Conservation (phyloP, 73 alveolate species). For the Tetrahymena thermophila region DNA sequence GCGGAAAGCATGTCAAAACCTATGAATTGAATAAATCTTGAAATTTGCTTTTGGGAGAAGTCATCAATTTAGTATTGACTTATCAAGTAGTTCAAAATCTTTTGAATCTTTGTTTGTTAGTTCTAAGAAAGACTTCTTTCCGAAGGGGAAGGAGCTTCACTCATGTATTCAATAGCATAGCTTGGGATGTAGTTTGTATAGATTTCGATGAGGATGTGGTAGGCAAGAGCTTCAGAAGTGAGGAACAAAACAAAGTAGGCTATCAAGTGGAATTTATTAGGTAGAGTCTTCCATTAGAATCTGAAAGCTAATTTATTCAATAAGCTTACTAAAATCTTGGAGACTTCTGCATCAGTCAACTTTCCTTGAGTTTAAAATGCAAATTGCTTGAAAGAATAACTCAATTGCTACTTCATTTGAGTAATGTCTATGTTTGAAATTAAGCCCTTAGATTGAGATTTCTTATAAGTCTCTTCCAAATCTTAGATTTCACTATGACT, state of each 20-base stretch:
- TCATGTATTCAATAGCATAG: not conserved
- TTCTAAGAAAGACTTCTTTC: not conserved
- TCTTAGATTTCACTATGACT: not conserved
- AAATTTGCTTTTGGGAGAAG: not conserved
- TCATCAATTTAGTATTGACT: not conserved
- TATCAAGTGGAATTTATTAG: not conserved
- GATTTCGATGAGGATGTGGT: not conserved
- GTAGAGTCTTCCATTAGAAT: not conserved
- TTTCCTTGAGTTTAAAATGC: not conserved
- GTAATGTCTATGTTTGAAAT: not conserved
- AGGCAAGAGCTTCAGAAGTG: not conserved
- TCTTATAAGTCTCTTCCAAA: not conserved
- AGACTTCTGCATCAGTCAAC: not conserved
- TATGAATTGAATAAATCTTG: not conserved
- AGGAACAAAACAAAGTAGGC: not conserved
- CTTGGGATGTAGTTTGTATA: not conserved
- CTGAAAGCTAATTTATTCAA: not conserved
- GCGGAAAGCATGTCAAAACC: not conserved
- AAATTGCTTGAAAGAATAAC: not conserved
- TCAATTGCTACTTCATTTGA: not conserved
- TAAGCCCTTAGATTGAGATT: not conserved
- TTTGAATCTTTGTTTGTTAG: not conserved
- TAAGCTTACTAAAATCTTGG: not conserved
- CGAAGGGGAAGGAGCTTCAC: not conserved
- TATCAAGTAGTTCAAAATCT: not conserved